These are phyloP conservation scores for Rubia peregrina DNA, from an alignment of 305 asterid species.

Conservation along the genomic window DNA sequence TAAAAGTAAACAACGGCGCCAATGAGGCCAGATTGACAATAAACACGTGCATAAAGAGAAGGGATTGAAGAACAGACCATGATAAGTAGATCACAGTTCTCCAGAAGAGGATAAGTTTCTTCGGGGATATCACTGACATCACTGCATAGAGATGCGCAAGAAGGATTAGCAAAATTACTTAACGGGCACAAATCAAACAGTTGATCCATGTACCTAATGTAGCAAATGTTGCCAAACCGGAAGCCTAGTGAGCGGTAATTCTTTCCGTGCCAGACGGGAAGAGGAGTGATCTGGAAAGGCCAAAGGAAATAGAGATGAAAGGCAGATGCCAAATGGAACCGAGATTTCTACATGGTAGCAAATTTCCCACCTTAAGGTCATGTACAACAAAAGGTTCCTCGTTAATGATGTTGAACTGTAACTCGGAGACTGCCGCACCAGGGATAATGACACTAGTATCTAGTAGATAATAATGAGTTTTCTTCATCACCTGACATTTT, in stretches of 20 bases:
- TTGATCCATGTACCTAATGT: conserved; percentile 51
- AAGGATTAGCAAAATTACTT: conserved; percentile 19
- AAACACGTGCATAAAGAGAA: not conserved
- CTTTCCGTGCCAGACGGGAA: conserved; percentile 94
- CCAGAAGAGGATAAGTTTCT: conserved; percentile 70
- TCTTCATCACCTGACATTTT: conserved; percentile 81
- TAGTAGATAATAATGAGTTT: conserved; percentile 87
- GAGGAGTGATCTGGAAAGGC: conserved; percentile 60
- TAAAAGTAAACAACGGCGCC: conserved; percentile 15
- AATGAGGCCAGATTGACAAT: not conserved
- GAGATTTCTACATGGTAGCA: not conserved
- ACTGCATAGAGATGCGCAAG: conserved; percentile 32
- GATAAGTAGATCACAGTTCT: conserved; percentile 64
- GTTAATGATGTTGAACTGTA: conserved; percentile 72
- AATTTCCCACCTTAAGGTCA: conserved; percentile 56
- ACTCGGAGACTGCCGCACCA: conserved; percentile 90
- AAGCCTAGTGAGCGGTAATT: conserved; percentile 88
- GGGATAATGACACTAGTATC: conserved; percentile 64
- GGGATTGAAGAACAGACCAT: conserved; percentile 29
- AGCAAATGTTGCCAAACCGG: conserved; percentile 84
- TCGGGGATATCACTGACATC: conserved; percentile 86
- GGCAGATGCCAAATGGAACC: not conserved
- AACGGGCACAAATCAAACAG: not conserved
- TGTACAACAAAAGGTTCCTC: conserved; percentile 70
- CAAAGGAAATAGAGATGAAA: not conserved